Base-by-base conservation (phyloP, 768 basidiomycete species). In the Lentinula sp. region DNA sequence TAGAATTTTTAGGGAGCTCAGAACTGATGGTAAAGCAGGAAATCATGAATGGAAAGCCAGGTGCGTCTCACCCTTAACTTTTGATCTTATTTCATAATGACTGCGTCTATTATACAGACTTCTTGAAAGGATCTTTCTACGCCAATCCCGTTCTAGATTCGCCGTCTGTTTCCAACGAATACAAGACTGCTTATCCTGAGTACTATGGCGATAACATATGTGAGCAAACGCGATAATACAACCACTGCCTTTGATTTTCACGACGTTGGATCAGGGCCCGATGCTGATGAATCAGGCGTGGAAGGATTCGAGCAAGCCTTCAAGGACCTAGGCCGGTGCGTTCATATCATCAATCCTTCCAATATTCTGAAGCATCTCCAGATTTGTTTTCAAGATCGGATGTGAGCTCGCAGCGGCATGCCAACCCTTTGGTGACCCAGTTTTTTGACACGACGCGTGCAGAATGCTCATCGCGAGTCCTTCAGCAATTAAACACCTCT, bases 21-120 rank as follows among this genome's bases (percentile, higher is more conserved):
- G n/a, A 6, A 54, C 11, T 55, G 11, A 55, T 5, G 9, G 53
- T 43, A 42, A 15, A 13, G 32, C 59, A 92, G 86, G 96, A 98
- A 80, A 85, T 95, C 50, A 97, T 98, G 95, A 98, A 98, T 68
- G 95, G 95, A 34, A 88, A 85, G 66, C 91, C 89, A 65, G 91
- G 89, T 83, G 62, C 64, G 69, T 13, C 40, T 48, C 43, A n/a
- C 60, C 18, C 18, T 57, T 11, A 0, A 16, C 35, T 16, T 32
- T 18, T 7, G 4, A 10, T n/a, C 42, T 43, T n/a, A 43, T 16
- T 3, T 6, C n/a, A 11, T 21, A n/a, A 53, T 53, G 39, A 35
- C 42, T 43, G 5, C 5, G 16, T 28, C 16, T n/a, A 43, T 21
- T 16, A 13, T 57, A 28, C 18, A 87, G 94, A 98, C 70, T 77